Evolutionary conservation across 768 basidiomycete species (phyloP).

Genomic region (Hydnomerulius pinastri): DNA sequence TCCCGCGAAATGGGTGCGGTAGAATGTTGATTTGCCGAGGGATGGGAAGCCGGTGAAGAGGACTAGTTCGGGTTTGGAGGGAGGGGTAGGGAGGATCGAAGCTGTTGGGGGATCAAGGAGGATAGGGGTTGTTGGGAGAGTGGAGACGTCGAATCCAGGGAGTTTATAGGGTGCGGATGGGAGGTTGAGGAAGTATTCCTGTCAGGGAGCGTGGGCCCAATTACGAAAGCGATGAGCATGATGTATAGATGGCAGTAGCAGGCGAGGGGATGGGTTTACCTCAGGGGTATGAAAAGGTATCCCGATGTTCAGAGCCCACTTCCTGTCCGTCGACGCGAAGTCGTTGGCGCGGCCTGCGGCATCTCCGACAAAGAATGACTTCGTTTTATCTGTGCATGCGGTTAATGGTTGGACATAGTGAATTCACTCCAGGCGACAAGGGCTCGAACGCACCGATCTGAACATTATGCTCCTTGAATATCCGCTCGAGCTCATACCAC

Average conservation of each 20-base stretch:
- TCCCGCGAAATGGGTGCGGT: constrained; percentile 62
- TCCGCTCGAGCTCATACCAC: constrained; percentile 70
- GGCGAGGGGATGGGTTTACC: constrained; percentile 38
- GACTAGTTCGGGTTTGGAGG: constrained; percentile 49
- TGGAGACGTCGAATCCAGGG: constrained; percentile 68
- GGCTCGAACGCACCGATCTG: constrained; percentile 56
- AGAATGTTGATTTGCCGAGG: constrained; percentile 85
- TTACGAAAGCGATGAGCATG: too few relatives aligned
- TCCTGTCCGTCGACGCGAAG: constrained; percentile 80
- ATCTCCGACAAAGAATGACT: constrained; percentile 85
- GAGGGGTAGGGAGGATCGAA: constrained; percentile 11
- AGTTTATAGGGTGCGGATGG: constrained; percentile 46
- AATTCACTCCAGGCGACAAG: not conserved
- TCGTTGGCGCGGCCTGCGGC: constrained; percentile 82
- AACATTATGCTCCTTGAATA: constrained; percentile 58
- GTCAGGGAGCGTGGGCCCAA: too few relatives aligned
- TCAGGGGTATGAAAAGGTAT: constrained; percentile 84
- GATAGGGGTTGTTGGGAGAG: constrained; percentile 31
- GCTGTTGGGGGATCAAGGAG: constrained; percentile 17
- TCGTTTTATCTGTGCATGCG: constrained; percentile 51
- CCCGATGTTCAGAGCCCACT: constrained; percentile 79
- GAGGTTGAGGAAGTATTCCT: constrained; percentile 81
- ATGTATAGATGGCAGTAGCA: too few relatives aligned
- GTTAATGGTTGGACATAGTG: not conserved
- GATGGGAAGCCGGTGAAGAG: constrained; percentile 64